Conservation (phyloP, 2,329 filamentous ascomycete genomes). For the Pestalotiopsis sp. region DNA sequence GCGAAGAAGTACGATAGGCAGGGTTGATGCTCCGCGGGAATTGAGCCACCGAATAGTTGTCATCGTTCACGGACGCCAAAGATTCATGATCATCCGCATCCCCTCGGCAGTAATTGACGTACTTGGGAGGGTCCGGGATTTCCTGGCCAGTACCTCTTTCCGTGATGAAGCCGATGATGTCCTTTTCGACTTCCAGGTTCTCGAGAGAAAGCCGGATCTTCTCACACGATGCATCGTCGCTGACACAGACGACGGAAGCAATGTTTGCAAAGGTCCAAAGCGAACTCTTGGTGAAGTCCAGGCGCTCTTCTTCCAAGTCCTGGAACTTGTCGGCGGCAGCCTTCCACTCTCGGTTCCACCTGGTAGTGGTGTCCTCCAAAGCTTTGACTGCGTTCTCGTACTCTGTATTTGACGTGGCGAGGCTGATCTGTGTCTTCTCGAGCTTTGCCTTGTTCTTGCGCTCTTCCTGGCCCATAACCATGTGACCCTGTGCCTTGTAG, state of each 20-base stretch:
- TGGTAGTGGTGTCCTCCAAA: conserved; percentile 89
- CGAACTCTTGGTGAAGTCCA: conserved; percentile 97
- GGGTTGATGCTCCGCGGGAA: conserved; percentile 96
- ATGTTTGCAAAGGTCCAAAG: conserved; percentile 98
- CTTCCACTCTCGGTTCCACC: conserved; percentile 99
- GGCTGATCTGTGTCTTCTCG: conserved; percentile 96
- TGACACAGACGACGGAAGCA: conserved; percentile 94
- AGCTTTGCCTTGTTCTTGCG: conserved; percentile 98
- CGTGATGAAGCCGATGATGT: conserved; percentile 86
- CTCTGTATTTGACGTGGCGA: conserved; percentile 87
- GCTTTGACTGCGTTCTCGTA: conserved; percentile 93
- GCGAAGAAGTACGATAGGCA: conserved; percentile 92
- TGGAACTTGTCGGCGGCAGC: conserved; percentile 98
- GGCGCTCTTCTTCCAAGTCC: conserved; percentile 93
- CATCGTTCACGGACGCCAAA: conserved; percentile 77
- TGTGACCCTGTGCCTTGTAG: conserved; percentile 96
- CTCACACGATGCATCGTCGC: conserved; percentile 94
- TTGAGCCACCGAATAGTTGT: conserved; percentile 90
- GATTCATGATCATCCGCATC: conserved; percentile 81
- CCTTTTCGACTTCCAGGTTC: conserved; percentile 95
- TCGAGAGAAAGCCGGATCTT: conserved; percentile 93
- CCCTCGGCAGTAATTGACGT: conserved; percentile 97
- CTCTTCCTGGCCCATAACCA: conserved; percentile 99
- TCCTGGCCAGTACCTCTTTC: conserved; percentile 92
- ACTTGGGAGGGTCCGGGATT: conserved; percentile 94